Evolutionary conservation across 352 stramenopile species (phyloP).

Genomic region (Globisporangium nagaii): DNA sequence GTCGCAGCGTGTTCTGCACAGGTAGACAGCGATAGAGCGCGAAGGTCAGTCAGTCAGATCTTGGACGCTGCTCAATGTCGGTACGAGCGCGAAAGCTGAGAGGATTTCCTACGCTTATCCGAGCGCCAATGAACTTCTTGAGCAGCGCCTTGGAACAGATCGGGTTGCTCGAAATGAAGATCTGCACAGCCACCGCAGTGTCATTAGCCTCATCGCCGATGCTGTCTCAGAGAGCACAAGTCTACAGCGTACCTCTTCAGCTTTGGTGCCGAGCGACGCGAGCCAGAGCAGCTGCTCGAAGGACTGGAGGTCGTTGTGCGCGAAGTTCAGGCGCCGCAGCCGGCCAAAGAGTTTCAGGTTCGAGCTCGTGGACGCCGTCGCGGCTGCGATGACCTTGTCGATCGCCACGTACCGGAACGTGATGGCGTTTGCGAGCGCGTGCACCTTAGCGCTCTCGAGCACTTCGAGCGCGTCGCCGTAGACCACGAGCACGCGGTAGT

Average conservation of each 20-base stretch:
- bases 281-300: slow-evolving; percentile 70
- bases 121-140: slow-evolving; percentile 39
- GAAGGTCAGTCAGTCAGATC: too few relatives aligned
- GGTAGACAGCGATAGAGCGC: neutral
- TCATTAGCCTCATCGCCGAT: neutral
- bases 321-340: slow-evolving; percentile 50
- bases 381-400: slow-evolving; percentile 28
- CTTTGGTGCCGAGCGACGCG: slow-evolving; percentile 34
- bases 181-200: slow-evolving; percentile 14
- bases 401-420: slow-evolving; percentile 59
- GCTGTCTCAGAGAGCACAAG: too few relatives aligned
- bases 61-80: too few relatives aligned
- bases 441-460: slow-evolving; percentile 50
- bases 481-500: slow-evolving; percentile 61
- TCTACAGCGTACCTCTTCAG: slow-evolving; percentile 46
- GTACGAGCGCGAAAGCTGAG: too few relatives aligned
- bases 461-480: slow-evolving; percentile 63
- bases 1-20: slow-evolving; percentile 43
- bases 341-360: slow-evolving; percentile 63
- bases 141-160: slow-evolving; percentile 54
- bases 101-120: slow-evolving; percentile 34
- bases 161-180: slow-evolving; percentile 59
- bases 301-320: slow-evolving; percentile 56
- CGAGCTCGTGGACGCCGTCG: slow-evolving; percentile 19
- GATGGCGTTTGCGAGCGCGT: slow-evolving; percentile 51